These are phyloP conservation scores for Pseudogymnoascus sp. DNA, from an alignment of 2,329 filamentous ascomycete species.

Conservation along the genomic window DNA sequence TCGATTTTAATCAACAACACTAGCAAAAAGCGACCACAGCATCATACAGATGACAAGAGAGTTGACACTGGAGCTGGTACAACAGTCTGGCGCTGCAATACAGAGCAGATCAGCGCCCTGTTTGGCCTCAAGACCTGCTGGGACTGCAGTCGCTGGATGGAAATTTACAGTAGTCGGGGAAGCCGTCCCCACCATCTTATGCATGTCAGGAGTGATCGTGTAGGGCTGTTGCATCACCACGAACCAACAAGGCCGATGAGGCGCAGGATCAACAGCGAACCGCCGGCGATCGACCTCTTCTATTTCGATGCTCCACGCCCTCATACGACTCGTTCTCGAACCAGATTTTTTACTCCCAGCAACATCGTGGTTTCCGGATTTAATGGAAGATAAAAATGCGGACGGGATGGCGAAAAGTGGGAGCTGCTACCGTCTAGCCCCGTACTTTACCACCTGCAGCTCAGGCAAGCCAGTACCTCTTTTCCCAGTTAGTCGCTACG, in stretches of 20 bases:
- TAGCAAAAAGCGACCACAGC: not conserved
- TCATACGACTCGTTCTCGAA: not conserved
- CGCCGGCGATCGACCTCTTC: not conserved
- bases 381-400: not conserved
- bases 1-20: not conserved
- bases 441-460: not conserved
- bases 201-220: slow-evolving; percentile 8
- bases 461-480: not conserved
- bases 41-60: not conserved
- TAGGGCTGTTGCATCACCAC: slow-evolving; percentile 5
- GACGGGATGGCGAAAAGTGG: not conserved
- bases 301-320: not conserved
- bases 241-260: not conserved
- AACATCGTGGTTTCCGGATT: not conserved
- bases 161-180: not conserved
- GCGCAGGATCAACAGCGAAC: slow-evolving; percentile 6
- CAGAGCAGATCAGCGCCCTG: not conserved
- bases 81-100: not conserved
- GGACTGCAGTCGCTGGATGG: not conserved
- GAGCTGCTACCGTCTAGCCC: slow-evolving; percentile 3
- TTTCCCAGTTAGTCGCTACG: not conserved
- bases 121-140: not conserved
- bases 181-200: slow-evolving; percentile 4
- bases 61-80: not conserved
- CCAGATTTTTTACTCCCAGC: not conserved